Conservation (phyloP, 2,329 filamentous ascomycete species). For the Botryotinia calthae region DNA sequence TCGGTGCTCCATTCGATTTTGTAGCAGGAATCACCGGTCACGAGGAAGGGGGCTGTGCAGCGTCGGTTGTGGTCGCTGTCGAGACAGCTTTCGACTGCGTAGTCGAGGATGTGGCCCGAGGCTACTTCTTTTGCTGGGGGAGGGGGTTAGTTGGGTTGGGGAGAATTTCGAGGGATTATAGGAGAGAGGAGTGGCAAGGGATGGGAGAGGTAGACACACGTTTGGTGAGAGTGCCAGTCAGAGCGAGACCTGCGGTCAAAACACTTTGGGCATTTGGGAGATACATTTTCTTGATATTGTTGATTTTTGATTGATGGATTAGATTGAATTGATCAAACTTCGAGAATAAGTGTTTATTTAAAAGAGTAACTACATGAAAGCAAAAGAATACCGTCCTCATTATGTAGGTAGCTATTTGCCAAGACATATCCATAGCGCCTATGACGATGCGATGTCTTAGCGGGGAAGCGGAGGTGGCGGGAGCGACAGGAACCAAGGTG, state of each 20-base stretch:
- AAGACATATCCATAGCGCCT: background rate
- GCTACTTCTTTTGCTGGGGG: constrained; percentile 29
- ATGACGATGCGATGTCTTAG: constrained; percentile 2
- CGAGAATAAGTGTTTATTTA: too few species aligned
- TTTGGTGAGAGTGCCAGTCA: constrained; percentile 27
- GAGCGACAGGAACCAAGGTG: background rate
- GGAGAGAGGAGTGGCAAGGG: background rate
- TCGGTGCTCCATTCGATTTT: constrained; percentile 43
- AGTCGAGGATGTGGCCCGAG: constrained; percentile 44
- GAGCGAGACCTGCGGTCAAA: constrained; percentile 29
- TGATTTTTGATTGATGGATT: background rate
- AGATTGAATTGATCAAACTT: background rate
- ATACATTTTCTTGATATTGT: constrained; percentile 26
- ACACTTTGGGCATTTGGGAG: constrained; percentile 32
- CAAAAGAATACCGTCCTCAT: background rate
- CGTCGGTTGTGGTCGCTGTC: constrained; percentile 41
- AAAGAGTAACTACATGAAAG: background rate
- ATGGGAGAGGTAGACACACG: constrained; percentile 19
- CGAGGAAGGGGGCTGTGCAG: constrained; percentile 42
- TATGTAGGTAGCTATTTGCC: background rate
- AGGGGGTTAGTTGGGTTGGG: constrained; percentile 15
- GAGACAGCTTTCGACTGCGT: constrained; percentile 44
- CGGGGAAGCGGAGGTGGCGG: constrained; percentile 10
- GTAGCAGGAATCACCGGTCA: constrained; percentile 43
- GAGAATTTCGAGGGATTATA: background rate